Evolutionary conservation across 192 early-diverging fungal genomes (phyloP), one percentile per base, ranked within the genome.

Genomic region (Jimgerdemannia lactiflua): DNA sequence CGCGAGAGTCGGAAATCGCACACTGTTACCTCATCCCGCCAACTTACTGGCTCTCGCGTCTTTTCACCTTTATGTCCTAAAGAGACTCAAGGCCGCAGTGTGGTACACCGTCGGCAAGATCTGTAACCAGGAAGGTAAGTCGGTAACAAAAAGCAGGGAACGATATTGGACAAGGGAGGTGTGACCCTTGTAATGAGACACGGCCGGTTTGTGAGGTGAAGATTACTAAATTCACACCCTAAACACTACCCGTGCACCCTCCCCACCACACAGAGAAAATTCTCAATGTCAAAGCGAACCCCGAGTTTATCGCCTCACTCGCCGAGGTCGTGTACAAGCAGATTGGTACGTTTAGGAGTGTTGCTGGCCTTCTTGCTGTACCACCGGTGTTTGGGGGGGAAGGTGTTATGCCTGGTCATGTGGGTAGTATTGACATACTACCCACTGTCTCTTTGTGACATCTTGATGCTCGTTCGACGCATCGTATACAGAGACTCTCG

Each of bases 51-150:
- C 49, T 14, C 49, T 14, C 49, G 49, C 14, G 6, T 10, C 14
- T 59, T 6, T 14, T 10, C 49, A 59, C 49, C 14, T 10, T 14
- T 59, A 66, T 18, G 3, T 1, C 40, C 67, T 19, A 18, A 68
- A 84, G 83, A 72, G 79, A 70, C 77, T 84, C 42, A 84, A 84
- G 70, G 79, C 83, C 7, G 83, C 83, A 2, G 43, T 84, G 4
- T 84, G 83, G 83, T 80, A 74, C 64, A 75, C 75, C 3, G 83
- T 84, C 3, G 83, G 83, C 18, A 72, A 78, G 40, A 84, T 84
- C 69, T 80, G 79, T 39, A 73, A 80, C 39, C 69, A 70, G 17
- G 75, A 80, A 71, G 78, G 83, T 84, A 81, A 14, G 76, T 43
- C 0, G 2, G 18, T 59, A 6, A 59, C 8, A 14, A 6, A 59